Percentiles rank a stretch among this genome's conserved stretches.
These are phyloP conservation scores for Aureobasidium vineae DNA, from an alignment of 2,329 filamentous ascomycete genomes.

Conservation along the genomic window DNA sequence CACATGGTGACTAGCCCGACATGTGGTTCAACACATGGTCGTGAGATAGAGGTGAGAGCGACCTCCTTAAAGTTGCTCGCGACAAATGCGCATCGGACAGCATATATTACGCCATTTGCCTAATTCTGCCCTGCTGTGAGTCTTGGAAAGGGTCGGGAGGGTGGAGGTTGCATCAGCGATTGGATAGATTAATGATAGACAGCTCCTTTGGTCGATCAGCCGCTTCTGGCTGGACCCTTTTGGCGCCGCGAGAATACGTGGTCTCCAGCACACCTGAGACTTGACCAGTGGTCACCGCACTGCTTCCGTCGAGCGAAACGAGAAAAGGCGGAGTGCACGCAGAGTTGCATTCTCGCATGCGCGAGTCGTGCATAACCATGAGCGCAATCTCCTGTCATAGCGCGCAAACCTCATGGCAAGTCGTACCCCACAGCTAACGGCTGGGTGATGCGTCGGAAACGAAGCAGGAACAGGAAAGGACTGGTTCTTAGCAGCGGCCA, in stretches of 20 bases:
- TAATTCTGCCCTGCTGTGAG: conserved; percentile 7
- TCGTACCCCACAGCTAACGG: conserved; percentile 21
- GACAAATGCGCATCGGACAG: conserved; percentile 8
- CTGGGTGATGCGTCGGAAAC: conserved; percentile 24
- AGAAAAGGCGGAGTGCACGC: conserved; percentile 1
- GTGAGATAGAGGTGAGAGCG: background rate
- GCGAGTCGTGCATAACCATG: conserved; percentile 23
- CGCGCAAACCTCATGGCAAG: conserved; percentile 27
- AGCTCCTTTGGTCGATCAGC: conserved; percentile 20
- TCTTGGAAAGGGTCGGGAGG: background rate
- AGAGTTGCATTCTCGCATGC: conserved; percentile 11
- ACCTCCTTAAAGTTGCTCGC: background rate
- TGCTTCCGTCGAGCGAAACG: conserved; percentile 6
- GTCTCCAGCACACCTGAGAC: conserved; percentile 4
- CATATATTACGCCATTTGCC: conserved; percentile 22
- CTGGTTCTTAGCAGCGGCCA: conserved; percentile 3
- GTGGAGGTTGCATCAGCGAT: conserved; percentile 7
- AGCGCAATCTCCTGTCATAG: conserved; percentile 14
- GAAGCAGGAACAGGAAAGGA: conserved; percentile 26
- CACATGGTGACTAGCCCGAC: background rate
- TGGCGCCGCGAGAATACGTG: background rate
- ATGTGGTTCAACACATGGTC: background rate
- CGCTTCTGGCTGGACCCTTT: conserved; percentile 20
- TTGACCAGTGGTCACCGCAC: background rate
- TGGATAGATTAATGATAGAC: conserved; percentile 18